These are phyloP conservation scores for Mycena leptocephala DNA, from an alignment of 768 basidiomycete species.

Conservation along the genomic window DNA sequence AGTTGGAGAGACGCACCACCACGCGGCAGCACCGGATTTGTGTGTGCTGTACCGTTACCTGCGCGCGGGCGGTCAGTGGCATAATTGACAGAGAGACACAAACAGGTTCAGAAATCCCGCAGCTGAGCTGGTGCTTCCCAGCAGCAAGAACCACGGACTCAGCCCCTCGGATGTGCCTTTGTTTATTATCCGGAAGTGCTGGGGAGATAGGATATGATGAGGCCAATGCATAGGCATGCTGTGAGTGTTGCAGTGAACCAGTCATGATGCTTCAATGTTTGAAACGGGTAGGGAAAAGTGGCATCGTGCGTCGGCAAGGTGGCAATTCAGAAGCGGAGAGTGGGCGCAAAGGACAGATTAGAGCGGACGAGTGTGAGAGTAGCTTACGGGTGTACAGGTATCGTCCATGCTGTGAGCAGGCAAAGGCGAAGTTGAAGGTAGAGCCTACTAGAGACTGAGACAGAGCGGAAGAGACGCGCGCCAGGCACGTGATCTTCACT, in stretches of 20 bases:
- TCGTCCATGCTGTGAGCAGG: conserved; percentile 20
- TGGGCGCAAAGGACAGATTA: neutral
- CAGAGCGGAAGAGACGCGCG: too few species aligned
- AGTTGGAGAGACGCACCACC: conserved; percentile 67
- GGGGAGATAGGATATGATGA: conserved; percentile 91
- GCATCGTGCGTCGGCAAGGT: neutral
- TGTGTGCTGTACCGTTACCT: conserved; percentile 91
- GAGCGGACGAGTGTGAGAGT: neutral
- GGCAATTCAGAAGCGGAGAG: too few species aligned
- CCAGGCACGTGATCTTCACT: too few species aligned
- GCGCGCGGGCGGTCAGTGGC: conserved; percentile 39
- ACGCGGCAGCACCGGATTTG: conserved; percentile 86
- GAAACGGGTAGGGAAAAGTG: neutral
- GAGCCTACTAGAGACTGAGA: too few species aligned
- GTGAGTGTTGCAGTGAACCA: conserved; percentile 80
- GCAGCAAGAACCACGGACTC: conserved; percentile 91
- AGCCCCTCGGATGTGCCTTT: conserved; percentile 90
- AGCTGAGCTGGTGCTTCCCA: conserved; percentile 89
- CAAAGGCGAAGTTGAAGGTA: too few species aligned
- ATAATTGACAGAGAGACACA: neutral
- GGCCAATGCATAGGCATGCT: conserved; percentile 75
- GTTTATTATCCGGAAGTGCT: conserved; percentile 88
- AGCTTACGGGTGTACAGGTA: conserved; percentile 28
- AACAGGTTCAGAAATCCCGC: conserved; percentile 86
- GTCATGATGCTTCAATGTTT: conserved; percentile 73